Conservation (phyloP, 225 moss, liverwort and hornwort species). For the Ulota crispa region DNA sequence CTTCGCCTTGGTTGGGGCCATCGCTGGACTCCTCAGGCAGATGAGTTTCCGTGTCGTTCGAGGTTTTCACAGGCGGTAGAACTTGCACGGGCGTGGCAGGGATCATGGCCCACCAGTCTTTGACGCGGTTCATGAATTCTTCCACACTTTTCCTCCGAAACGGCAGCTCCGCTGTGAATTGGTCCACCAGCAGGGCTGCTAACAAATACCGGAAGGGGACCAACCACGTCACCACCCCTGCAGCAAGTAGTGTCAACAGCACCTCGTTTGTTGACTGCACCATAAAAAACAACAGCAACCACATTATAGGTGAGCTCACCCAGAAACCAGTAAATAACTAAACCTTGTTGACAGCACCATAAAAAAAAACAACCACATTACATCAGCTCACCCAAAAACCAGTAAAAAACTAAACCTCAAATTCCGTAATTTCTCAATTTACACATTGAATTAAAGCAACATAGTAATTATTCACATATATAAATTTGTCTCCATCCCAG, state of each 20-base stretch:
- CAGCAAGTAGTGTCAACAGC: conserved; percentile 58
- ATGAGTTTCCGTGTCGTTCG: conserved; percentile 38
- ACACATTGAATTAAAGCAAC: too few species aligned
- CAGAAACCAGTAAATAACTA: background rate
- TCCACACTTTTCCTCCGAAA: conserved; percentile 71
- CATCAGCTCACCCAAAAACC: too few species aligned
- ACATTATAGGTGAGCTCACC: background rate
- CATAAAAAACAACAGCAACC: background rate
- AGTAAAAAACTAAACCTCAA: too few species aligned
- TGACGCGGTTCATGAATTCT: conserved; percentile 51
- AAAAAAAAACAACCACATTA: too few species aligned
- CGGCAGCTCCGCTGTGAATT: conserved; percentile 69
- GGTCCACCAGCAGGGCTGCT: conserved; percentile 65
- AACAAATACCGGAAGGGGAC: conserved; percentile 81
- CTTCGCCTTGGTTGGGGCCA: conserved; percentile 62
- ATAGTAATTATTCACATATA: too few species aligned
- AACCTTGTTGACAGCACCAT: background rate
- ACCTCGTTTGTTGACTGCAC: conserved; percentile 91
- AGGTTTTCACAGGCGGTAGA: conserved; percentile 53
- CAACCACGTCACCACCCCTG: conserved; percentile 58
- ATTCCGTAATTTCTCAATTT: too few species aligned
- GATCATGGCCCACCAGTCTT: conserved; percentile 83
- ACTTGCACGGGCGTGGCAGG: conserved; percentile 89
- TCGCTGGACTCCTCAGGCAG: conserved; percentile 44
- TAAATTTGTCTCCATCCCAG: too few species aligned